A percentile compares a stretch with the other conserved stretches of the same genome.
Conservation (phyloP, 2,329 filamentous ascomycete genomes). For the Arthrobotrys megalospora region DNA sequence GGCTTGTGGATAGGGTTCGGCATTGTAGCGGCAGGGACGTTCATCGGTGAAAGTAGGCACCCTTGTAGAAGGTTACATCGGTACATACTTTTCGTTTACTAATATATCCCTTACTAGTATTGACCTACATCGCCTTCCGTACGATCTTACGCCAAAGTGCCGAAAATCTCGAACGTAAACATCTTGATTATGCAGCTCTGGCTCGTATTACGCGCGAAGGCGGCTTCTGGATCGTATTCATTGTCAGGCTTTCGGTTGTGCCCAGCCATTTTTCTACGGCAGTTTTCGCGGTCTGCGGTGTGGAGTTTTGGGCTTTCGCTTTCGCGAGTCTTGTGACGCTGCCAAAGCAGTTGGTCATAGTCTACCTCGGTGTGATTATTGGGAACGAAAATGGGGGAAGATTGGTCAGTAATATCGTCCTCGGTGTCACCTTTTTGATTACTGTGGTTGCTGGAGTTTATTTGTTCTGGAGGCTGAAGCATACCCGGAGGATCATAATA, state of each 20-base stretch:
- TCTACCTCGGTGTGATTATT: slow-evolving; percentile 68
- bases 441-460: slow-evolving; percentile 67
- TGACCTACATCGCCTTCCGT: slow-evolving; percentile 69
- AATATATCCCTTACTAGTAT: slow-evolving; percentile 18
- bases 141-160: slow-evolving; percentile 67
- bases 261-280: slow-evolving; percentile 69
- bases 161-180: slow-evolving; percentile 67
- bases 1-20: slow-evolving; percentile 69
- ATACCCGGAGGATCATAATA: slow-evolving; percentile 65
- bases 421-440: slow-evolving; percentile 66
- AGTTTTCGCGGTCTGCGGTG: slow-evolving; percentile 69
- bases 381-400: slow-evolving; percentile 63
- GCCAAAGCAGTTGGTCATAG: slow-evolving; percentile 69
- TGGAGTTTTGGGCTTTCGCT: slow-evolving; percentile 68
- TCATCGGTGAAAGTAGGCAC: slow-evolving; percentile 67
- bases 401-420: slow-evolving; percentile 64
- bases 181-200: slow-evolving; percentile 68
- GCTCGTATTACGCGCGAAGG: slow-evolving; percentile 68
- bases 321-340: slow-evolving; percentile 68
- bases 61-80: slow-evolving; percentile 18
- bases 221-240: slow-evolving; percentile 68
- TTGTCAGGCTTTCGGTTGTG: slow-evolving; percentile 68
- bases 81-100: not conserved
- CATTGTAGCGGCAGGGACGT: slow-evolving; percentile 68
- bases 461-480: slow-evolving; percentile 67